These are phyloP conservation scores for Teratosphaeriaceae sp. DNA, from an alignment of 2,329 filamentous ascomycete genomes.

Conservation along the genomic window DNA sequence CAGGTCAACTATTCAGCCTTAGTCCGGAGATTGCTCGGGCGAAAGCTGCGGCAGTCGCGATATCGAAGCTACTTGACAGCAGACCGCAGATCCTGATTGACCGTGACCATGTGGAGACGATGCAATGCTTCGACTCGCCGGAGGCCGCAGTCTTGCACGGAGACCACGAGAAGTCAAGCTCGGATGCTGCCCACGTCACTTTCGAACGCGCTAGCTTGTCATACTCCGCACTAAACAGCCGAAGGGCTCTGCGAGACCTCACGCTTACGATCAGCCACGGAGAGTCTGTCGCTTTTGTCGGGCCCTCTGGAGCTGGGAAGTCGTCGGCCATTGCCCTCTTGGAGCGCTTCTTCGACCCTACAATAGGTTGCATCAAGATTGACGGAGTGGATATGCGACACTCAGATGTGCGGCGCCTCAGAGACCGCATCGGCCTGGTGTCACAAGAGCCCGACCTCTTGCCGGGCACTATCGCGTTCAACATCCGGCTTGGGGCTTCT, in stretches of 20 bases:
- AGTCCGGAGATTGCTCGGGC: constrained; percentile 41
- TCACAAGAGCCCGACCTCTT: constrained; percentile 42
- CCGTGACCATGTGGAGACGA: background rate
- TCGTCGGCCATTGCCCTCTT: constrained; percentile 41
- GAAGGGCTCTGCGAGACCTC: constrained; percentile 40
- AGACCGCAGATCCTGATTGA: constrained; percentile 32
- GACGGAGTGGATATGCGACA: constrained; percentile 37
- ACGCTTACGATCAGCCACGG: constrained; percentile 43
- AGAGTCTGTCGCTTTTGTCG: constrained; percentile 46
- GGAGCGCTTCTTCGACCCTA: constrained; percentile 40
- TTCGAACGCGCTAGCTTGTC: constrained; percentile 34
- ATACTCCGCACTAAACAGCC: constrained; percentile 32
- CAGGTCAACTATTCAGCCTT: constrained; percentile 41
- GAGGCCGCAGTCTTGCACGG: constrained; percentile 8
- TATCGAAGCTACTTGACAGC: constrained; percentile 37
- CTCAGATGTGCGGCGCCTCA: constrained; percentile 30
- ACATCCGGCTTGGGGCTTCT: constrained; percentile 35
- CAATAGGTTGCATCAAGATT: constrained; percentile 32
- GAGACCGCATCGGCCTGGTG: constrained; percentile 37
- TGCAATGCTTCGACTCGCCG: background rate
- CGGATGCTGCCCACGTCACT: constrained; percentile 15
- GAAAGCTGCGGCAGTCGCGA: constrained; percentile 38
- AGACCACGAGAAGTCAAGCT: constrained; percentile 25
- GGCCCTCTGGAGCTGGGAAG: constrained; percentile 41
- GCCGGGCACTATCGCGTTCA: constrained; percentile 38